Base-by-base conservation (phyloP, 2,329 filamentous ascomycete genomes). In the Clonostachys solani region DNA sequence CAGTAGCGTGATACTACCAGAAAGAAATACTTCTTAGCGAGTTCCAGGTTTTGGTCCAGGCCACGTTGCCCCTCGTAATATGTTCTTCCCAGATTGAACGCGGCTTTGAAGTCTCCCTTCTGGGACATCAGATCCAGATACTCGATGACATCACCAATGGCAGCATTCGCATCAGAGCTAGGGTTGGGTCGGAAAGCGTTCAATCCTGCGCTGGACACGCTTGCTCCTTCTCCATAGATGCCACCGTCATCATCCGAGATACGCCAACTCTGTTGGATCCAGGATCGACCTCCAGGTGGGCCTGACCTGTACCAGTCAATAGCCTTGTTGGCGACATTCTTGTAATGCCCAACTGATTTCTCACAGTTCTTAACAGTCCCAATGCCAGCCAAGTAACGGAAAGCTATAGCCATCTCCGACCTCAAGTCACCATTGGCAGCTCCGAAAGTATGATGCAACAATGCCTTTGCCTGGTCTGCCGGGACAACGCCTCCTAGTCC, bases 391-490 rank as follows among this genome's bases (percentile, higher is more conserved):
- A 94, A 84, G 61, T 96, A 84, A 43, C 94, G 83, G 59, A 91
- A 95, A 5, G 85, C 95, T 6, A 95, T 77, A 0, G 92, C 92
- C 94, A 99, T 97, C 67, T 97, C 87, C 6, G 92, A 92, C 47
- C 85, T 80, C 15, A 86, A 87, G 60, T 96, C 84, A 17, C 90
- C 92, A 47, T 82, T 82, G 54, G 91, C 77, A 1, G 94, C 94
- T 1, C 94, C 92, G 62, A 97, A 94, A 0, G 89, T 95, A 65
- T 99, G 92, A 66, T 96, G 97, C 38, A 97, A 74, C 57, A 97
- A 75, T 5, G 94, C 90, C 66, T 90, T 92, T 12, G 92, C 92
- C 68, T 97, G 94, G 58, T 99, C 88, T 40, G 82, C 80, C 61
- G 88, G 81, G 6, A 96, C 89, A 2, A 84, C 85, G 33, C 83